These are phyloP conservation scores for Sonneratia caseolaris DNA, from an alignment of 345 rosid genomes.

Conservation along the genomic window DNA sequence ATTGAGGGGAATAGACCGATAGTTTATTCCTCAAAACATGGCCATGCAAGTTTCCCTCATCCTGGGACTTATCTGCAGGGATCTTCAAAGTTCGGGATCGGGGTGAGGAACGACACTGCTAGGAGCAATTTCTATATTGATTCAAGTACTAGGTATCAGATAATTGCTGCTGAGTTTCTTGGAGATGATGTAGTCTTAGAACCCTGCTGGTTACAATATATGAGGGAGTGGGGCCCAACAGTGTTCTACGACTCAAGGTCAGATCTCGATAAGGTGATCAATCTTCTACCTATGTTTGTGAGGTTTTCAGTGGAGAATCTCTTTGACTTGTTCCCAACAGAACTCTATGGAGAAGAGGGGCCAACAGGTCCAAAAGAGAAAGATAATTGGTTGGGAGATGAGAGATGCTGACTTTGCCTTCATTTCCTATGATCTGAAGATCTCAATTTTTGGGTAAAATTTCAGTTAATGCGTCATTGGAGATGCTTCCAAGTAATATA, in stretches of 20 bases:
- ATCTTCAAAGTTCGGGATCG: constrained; percentile 65
- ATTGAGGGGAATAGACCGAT: constrained; percentile 48
- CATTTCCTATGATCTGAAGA: neutral
- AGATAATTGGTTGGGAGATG: constrained; percentile 80
- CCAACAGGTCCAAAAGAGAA: constrained; percentile 96
- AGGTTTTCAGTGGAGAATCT: constrained; percentile 70
- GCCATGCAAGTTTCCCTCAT: constrained; percentile 85
- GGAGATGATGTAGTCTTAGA: constrained; percentile 46
- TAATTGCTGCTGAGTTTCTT: constrained; percentile 72
- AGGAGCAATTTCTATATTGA: constrained; percentile 47
- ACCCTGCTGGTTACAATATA: constrained; percentile 78
- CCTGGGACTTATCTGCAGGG: constrained; percentile 77
- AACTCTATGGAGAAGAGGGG: constrained; percentile 91
- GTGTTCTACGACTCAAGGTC: constrained; percentile 66
- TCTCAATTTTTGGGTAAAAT: neutral
- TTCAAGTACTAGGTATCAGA: constrained; percentile 53
- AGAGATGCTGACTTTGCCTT: constrained; percentile 27
- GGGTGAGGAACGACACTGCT: constrained; percentile 59
- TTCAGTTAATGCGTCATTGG: too few species aligned
- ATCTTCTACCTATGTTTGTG: constrained; percentile 52
- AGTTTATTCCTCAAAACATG: constrained; percentile 72
- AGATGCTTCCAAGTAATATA: too few species aligned
- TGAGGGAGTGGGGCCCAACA: constrained; percentile 96
- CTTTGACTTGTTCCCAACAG: constrained; percentile 71
- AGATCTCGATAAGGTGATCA: constrained; percentile 58